A percentile compares a stretch with the other conserved stretches of the same genome.
Evolutionary conservation across 495 filamentous ascomycete genomes (phyloP).

Genomic region (Penicillium tannophilum): DNA sequence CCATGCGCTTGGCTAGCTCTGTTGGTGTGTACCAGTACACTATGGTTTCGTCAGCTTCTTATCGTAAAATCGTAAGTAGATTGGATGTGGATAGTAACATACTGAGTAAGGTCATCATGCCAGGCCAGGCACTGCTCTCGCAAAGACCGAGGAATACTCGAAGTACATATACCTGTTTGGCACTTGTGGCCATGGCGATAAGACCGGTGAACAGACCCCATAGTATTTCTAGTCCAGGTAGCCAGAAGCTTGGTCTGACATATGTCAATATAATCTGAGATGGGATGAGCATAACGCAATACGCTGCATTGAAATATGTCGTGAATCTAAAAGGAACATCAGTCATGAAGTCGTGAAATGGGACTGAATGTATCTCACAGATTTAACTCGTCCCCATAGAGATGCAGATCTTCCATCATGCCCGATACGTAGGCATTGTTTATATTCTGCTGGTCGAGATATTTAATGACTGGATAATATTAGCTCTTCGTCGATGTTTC

Average conservation of each 20-base stretch:
- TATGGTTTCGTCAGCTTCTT: conserved; percentile 11
- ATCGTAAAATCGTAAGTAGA: not conserved
- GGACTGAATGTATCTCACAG: conserved; percentile 16
- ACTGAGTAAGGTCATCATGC: conserved; percentile 39
- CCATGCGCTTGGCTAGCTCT: conserved; percentile 51
- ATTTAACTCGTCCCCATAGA: conserved; percentile 52
- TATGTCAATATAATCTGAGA: conserved; percentile 57
- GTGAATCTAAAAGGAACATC: conserved; percentile 31
- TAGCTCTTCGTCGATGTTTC: not conserved
- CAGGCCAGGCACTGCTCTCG: conserved; percentile 37
- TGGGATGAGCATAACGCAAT: conserved; percentile 62
- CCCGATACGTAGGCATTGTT: conserved; percentile 53
- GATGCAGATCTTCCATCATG: conserved; percentile 37
- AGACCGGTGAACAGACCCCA: conserved; percentile 46
- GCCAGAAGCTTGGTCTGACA: conserved; percentile 57
- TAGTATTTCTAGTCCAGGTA: conserved; percentile 54
- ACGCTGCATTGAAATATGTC: conserved; percentile 59
- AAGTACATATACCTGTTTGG: conserved; percentile 32
- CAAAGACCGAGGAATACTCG: conserved; percentile 37
- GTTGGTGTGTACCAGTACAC: conserved; percentile 41
- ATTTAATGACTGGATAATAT: conserved; percentile 46
- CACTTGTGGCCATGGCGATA: conserved; percentile 28
- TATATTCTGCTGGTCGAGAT: conserved; percentile 58
- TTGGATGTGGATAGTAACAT: conserved; percentile 1
- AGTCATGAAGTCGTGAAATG: not conserved